Base-by-base conservation (phyloP, 2,329 filamentous ascomycete species). In the Clonostachys rosea region DNA sequence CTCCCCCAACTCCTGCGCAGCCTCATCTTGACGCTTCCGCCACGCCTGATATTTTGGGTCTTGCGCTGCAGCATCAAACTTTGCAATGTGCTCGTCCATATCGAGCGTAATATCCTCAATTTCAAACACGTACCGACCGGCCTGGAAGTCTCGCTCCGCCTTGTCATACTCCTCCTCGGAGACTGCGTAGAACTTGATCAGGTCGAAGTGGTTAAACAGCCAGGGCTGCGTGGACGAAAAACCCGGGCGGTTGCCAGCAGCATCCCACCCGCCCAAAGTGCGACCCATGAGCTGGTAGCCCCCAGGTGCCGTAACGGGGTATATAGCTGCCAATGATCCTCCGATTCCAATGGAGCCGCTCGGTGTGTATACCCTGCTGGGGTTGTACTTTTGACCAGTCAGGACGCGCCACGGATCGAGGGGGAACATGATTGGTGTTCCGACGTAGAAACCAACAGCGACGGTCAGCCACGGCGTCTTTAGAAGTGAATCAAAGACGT, bases 121-220 rank as follows among this genome's bases (percentile, higher is more conserved):
- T 34, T 60, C 52, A 35, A 60, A 60, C 10, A 56, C 40, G 40
- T 62, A 65, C 30, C 55, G 56, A 12, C 63, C 61, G 10, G 54
- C 55, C 17, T 55, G 52, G 39, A 59, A 65, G 40, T 56, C 52
- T 11, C 49, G 47, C 43, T 53, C 52, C 8, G 61, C 51, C 8
- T 49, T 45, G n/a, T 59, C 55, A 13, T 58, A 62, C 47, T 64
- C 60, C 11, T 59, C 54, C 7, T 61, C 52, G 33, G 45, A 52
- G 18, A 67, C 63, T 36, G 58, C 50, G 30, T 59, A 49, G 44
- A 62, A 66, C 14, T 51, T 56, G 8, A 66, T 46, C 11, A 59
- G 54, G 48, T 68, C 61, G 47, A 65, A 66, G 7, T 59, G 58
- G n/a, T 64, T 57, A 45, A 59, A 64, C 14, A 67, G 54, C 64